A percentile compares a stretch with the other conserved stretches of the same genome.
Evolutionary conservation across 345 rosid species (phyloP).

Genomic region (Sisymbrium altissimum): DNA sequence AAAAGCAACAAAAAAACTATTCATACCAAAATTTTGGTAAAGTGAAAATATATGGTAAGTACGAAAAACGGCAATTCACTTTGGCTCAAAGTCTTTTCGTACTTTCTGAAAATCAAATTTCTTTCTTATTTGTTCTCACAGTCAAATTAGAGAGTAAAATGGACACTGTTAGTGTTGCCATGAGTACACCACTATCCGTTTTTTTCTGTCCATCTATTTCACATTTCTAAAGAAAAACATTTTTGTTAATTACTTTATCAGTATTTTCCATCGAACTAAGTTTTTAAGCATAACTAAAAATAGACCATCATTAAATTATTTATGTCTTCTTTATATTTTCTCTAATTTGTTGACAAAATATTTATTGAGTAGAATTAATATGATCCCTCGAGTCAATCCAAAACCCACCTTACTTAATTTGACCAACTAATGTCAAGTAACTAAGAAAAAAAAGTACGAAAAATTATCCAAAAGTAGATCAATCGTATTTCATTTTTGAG

Average conservation of each 20-base stretch:
- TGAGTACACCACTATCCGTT: background rate
- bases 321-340: background rate
- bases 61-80: background rate
- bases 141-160: background rate
- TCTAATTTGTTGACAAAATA: background rate
- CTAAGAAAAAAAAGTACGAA: conserved; percentile 21
- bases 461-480: conserved; percentile 23
- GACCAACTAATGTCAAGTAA: conserved; percentile 8
- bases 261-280: background rate
- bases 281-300: background rate
- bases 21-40: background rate
- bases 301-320: background rate
- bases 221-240: background rate
- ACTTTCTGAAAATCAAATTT: background rate
- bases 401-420: conserved; percentile 17
- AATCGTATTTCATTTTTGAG: conserved; percentile 26
- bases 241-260: background rate
- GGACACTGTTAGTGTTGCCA: background rate
- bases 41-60: background rate
- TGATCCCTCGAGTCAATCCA: conserved; percentile 69
- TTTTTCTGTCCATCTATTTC: background rate
- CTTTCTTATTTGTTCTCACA: background rate
- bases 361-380: conserved; percentile 15
- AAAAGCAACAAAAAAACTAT: background rate
- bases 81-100: background rate